Base-by-base conservation (phyloP, 169 alveolate genomes). In the Plasmodium fragile region DNA sequence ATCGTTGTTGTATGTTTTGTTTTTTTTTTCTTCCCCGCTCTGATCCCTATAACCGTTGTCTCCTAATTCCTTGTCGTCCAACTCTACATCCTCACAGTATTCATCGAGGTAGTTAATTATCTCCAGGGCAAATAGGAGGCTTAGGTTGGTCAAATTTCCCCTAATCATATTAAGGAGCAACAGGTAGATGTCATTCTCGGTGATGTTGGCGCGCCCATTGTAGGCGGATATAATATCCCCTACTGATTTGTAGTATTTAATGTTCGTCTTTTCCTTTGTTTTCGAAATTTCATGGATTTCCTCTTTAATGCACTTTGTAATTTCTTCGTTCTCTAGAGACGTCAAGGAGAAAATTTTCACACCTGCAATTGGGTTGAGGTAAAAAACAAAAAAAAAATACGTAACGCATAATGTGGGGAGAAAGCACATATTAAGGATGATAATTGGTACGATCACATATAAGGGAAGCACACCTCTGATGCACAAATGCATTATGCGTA, bases 101-200 rank as follows among this genome's bases (percentile, higher is more conserved):
- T 59, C 81, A 55, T 89, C 82, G 25, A 89, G 81, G 71, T 89
- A 89, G 28, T 89, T 89, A 36, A 78, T 78, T n/a, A 89, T 78
- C 34, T 89, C 94, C 32, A 89, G n/a, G 2, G 94, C 59, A 89
- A 89, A 89, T 89, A 89, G 81, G 39, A 89, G 71, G 65, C 94
- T 89, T 52, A 89, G 71, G 71, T 89, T 89, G 30, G 81, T 77
- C 52, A 89, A 89, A n/a, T 89, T 78, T 0, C 94, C 94, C 43
- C n/a, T 89, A 55, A 79, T 34, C 43, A 89, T 77, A 52, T 89
- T 65, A 16, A 55, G 75, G 1, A 89, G 25, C 72, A 89, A 89
- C 7, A 55, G 43, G 81, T 89, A 89, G 3, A 89, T 89, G 45
- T 59, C 53, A 53, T 89, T 22, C 52, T 78, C 77, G 32, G 83